phyloP scores from a whole-genome alignment of 2,329 filamentous ascomycete species.

The Dothideomycetes sp. region DNA sequence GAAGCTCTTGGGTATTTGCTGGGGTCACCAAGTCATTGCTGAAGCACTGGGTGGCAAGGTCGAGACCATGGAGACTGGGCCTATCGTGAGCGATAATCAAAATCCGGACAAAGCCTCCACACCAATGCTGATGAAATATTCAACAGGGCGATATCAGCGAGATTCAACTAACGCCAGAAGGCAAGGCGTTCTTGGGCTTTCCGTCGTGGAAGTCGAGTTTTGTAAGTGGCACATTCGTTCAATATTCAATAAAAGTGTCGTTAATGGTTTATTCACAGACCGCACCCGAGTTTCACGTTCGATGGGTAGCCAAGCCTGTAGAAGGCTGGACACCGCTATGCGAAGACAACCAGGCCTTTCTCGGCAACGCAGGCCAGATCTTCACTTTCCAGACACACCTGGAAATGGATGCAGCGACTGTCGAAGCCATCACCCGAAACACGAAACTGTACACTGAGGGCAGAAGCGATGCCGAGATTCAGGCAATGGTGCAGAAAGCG shows the following conservation, averaged over 20 bases:
- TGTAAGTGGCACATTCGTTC: not conserved
- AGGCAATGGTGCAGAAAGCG: not conserved
- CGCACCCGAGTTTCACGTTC: not conserved
- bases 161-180: not conserved
- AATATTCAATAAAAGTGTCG: not conserved
- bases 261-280: not conserved
- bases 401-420: not conserved
- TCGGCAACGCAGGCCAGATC: not conserved
- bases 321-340: not conserved
- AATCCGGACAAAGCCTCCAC: not conserved
- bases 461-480: not conserved
- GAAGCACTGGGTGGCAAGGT: not conserved
- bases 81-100: not conserved
- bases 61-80: not conserved
- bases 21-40: not conserved
- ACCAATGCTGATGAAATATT: not conserved
- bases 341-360: not conserved
- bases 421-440: not conserved
- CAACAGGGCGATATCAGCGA: not conserved
- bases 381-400: not conserved
- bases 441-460: not conserved
- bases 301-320: not conserved
- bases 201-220: not conserved
- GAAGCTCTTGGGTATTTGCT: not conserved
- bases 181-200: not conserved